Percentiles rank a stretch among this genome's conserved stretches.
These are phyloP conservation scores for Penicillium sp. DNA, from an alignment of 2,329 filamentous ascomycete species.

Conservation along the genomic window DNA sequence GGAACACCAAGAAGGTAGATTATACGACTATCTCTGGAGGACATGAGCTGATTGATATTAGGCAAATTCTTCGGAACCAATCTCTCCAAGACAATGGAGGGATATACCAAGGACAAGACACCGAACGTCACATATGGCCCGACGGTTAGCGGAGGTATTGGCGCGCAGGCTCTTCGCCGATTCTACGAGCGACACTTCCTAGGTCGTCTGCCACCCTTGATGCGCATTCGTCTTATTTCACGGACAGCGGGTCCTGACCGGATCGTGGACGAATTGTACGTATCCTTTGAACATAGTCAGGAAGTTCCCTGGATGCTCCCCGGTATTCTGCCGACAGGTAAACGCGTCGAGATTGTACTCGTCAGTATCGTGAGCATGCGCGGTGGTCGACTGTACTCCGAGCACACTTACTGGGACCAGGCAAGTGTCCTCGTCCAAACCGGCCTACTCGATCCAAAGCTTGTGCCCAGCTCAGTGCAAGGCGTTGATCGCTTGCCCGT, in stretches of 20 bases:
- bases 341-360: constrained; percentile 54
- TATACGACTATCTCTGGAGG: neutral
- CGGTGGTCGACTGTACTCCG: constrained; percentile 52
- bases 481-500: constrained; percentile 40
- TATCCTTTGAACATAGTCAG: constrained; percentile 55
- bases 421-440: constrained; percentile 57
- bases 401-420: constrained; percentile 61
- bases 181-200: constrained; percentile 59
- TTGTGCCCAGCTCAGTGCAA: constrained; percentile 46
- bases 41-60: constrained; percentile 8
- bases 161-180: constrained; percentile 37
- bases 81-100: constrained; percentile 29
- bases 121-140: constrained; percentile 30
- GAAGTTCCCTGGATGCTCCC: constrained; percentile 58
- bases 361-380: constrained; percentile 55
- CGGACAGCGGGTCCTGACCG: constrained; percentile 56
- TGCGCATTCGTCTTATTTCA: constrained; percentile 52
- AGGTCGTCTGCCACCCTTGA: constrained; percentile 47
- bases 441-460: constrained; percentile 54
- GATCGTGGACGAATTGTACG: constrained; percentile 58
- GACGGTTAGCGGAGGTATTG: constrained; percentile 42
- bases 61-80: constrained; percentile 35
- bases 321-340: constrained; percentile 53
- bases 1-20: constrained; percentile 34
- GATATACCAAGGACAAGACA: constrained; percentile 28